Conservation (phyloP, 2,329 filamentous ascomycete species). For the Clonostachys rhizophaga region DNA sequence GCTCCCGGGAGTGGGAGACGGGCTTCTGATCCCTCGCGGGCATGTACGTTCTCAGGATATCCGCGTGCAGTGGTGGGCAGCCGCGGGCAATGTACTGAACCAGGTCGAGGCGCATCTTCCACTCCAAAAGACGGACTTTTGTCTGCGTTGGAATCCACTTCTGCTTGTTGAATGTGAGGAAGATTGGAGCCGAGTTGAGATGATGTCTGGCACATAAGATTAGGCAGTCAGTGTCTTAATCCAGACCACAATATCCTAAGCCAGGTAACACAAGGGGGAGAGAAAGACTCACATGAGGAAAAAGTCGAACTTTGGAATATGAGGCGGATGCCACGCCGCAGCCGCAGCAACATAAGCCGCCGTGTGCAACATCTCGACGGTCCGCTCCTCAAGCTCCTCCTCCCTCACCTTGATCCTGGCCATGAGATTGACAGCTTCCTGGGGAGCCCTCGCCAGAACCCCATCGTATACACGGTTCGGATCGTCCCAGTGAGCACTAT, state of each 20-base stretch:
- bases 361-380: conserved; percentile 65
- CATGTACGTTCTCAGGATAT: conserved; percentile 56
- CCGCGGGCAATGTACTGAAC: conserved; percentile 68
- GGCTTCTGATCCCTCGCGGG: conserved; percentile 36
- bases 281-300: conserved; percentile 50
- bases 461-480: conserved; percentile 65
- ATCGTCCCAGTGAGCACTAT: conserved; percentile 42
- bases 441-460: conserved; percentile 55
- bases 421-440: conserved; percentile 59
- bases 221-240: neutral
- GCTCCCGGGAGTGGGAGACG: conserved; percentile 34
- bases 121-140: conserved; percentile 72
- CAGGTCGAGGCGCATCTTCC: conserved; percentile 74
- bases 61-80: conserved; percentile 52
- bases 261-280: neutral
- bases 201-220: conserved; percentile 57
- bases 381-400: conserved; percentile 50
- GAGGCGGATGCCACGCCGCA: conserved; percentile 58
- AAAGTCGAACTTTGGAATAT: conserved; percentile 75
- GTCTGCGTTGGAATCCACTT: conserved; percentile 53
- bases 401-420: conserved; percentile 51
- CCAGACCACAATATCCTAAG: neutral
- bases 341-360: conserved; percentile 41
- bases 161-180: conserved; percentile 60
- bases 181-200: conserved; percentile 68